These are phyloP conservation scores for Pleurotus giganteus DNA, from an alignment of 768 basidiomycete species.

Conservation along the genomic window DNA sequence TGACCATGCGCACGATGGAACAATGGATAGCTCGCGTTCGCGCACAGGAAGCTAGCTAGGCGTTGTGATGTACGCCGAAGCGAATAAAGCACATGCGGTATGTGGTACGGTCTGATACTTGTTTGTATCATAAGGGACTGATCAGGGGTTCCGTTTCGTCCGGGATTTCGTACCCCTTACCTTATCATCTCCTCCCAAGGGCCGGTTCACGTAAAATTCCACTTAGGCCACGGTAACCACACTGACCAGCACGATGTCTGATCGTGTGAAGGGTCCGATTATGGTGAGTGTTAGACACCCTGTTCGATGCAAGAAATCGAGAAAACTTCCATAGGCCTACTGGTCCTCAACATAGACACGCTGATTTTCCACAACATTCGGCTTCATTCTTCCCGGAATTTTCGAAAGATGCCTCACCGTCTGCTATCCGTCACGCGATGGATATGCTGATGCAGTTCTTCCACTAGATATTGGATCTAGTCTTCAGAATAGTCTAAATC, in stretches of 20 bases:
- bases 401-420: no score
- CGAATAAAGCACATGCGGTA: not conserved
- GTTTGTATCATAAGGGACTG: not conserved
- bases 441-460: no score
- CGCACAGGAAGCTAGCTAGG: not conserved
- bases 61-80: not conserved
- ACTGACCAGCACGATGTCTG: not conserved
- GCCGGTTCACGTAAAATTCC: not conserved
- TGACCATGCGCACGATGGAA: no score
- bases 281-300: conserved; percentile 1
- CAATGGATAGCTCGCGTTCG: not conserved
- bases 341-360: no score
- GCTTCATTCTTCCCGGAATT: no score
- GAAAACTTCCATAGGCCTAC: no score
- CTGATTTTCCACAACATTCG: no score
- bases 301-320: no score
- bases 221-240: not conserved
- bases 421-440: no score
- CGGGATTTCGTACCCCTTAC: conserved; percentile 2
- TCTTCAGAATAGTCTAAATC: not conserved
- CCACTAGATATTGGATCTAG: no score
- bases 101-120: not conserved
- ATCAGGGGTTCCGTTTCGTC: not conserved
- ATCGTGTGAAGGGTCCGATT: not conserved
- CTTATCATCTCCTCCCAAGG: not conserved